These are phyloP conservation scores for Bathelium albidoporum DNA, from an alignment of 495 filamentous ascomycete species.

Conservation along the genomic window DNA sequence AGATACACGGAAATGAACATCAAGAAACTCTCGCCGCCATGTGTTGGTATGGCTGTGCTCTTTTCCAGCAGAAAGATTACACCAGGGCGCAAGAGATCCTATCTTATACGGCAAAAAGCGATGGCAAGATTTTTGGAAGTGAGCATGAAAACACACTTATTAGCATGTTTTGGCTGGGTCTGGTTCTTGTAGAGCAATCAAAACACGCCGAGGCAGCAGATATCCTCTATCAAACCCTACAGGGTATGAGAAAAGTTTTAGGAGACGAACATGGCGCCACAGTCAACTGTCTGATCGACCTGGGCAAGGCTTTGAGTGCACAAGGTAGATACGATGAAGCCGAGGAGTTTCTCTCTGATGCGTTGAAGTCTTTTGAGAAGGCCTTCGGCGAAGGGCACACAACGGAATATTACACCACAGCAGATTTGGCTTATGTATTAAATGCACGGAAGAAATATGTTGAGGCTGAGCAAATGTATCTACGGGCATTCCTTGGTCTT, in stretches of 20 bases:
- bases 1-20: too few relatives aligned
- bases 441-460: background rate
- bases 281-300: background rate
- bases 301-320: background rate
- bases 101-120: background rate
- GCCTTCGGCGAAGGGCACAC: background rate
- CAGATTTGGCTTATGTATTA: background rate
- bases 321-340: background rate
- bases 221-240: background rate
- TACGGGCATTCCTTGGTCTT: background rate
- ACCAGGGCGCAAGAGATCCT: background rate
- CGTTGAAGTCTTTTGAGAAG: background rate
- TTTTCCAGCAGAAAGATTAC: background rate
- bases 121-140: background rate
- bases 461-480: conserved; percentile 8
- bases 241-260: background rate
- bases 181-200: background rate
- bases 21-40: background rate
- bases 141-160: background rate
- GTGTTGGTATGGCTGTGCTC: background rate
- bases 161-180: background rate
- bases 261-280: background rate
- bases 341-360: background rate
- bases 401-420: background rate
- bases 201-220: background rate